Evolutionary conservation across 140 eudicot species (phyloP), one percentile per base, ranked within the genome.

Genomic region (Oenanthe javanica): DNA sequence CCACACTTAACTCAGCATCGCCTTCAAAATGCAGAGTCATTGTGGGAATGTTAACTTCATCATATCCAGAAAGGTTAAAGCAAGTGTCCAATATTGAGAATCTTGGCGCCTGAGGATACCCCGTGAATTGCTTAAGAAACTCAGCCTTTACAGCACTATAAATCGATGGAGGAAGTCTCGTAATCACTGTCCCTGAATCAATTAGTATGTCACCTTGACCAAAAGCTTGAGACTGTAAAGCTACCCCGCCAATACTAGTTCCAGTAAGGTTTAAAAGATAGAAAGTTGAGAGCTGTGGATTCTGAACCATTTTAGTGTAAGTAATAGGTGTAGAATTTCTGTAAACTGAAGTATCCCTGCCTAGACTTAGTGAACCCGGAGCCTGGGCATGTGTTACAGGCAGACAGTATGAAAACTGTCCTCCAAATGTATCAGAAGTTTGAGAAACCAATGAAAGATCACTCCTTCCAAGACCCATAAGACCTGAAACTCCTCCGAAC

Each of bases 11-110:
- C 72, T 80, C 87, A 25, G 89, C 90, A 52, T 84, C 85, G 1
- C 82, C 90, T 72, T 77, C 93, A 13, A 94, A 90, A 75, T 84
- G 85, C 89, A 94, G 51, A 52, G 75, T 86, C 9, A 87, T 54
- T 11, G 93, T 92, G 0, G 97, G 98, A 85, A 94, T 83, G 50
- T 88, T 88, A 27, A 92, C 96, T 84, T 94, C 87, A 40, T 92
- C 84, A 48, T 89, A 92, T 10, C 87, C 74, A 25, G 96, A 87
- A 15, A 94, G 92, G 72, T 94, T 79, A 63, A 94, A 94, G 84
- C 98, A 92, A n/a, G 98, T 94, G 76, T 92, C 98, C 84, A 94
- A 64, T 51, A 94, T 92, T 5, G 98, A 94, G 80, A 89, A 92
- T 10, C 89, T 70, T 10, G 94, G 93, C 25, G 95, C 98, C 57